phyloP scores from a whole-genome alignment of 1,284 basidiomycete genomes.

The Ustilago lituana region DNA sequence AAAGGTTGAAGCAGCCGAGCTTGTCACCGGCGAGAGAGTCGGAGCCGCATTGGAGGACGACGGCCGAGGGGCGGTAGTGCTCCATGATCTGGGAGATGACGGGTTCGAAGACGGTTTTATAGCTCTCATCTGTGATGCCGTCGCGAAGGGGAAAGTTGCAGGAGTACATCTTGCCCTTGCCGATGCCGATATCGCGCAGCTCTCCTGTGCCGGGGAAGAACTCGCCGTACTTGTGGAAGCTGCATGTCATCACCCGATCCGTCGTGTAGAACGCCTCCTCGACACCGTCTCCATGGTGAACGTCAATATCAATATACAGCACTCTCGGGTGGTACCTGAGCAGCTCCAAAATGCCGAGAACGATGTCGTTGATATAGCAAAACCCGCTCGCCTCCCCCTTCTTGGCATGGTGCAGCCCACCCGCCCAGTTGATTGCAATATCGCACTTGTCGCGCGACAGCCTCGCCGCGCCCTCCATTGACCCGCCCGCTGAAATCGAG shows the following conservation, averaged over 20 bases:
- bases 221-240: slow-evolving; percentile 99
- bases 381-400: slow-evolving; percentile 98
- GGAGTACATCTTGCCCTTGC: slow-evolving; percentile 78
- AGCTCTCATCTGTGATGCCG: slow-evolving; percentile 94
- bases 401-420: slow-evolving; percentile 96
- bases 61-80: slow-evolving; percentile 91
- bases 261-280: slow-evolving; percentile 99
- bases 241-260: slow-evolving; percentile 97
- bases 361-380: slow-evolving; percentile 99
- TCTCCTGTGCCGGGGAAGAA: slow-evolving; percentile 99
- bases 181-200: slow-evolving; percentile 90
- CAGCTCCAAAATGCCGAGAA: slow-evolving; percentile 94
- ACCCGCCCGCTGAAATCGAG: slow-evolving; percentile 96
- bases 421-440: slow-evolving; percentile 98
- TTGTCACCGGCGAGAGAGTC: slow-evolving; percentile 97
- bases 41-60: slow-evolving; percentile 98
- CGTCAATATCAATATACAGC: slow-evolving; percentile 97
- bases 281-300: slow-evolving; percentile 98
- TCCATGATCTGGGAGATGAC: slow-evolving; percentile 96
- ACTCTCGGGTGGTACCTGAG: slow-evolving; percentile 92
- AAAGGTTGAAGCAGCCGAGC: slow-evolving; percentile 93
- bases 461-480: slow-evolving; percentile 98
- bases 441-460: slow-evolving; percentile 97
- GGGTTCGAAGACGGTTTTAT: slow-evolving; percentile 94
- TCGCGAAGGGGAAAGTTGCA: slow-evolving; percentile 95